Percentiles rank a stretch among this genome's conserved stretches.
These are phyloP conservation scores for Pulveroboletus sp. DNA, from an alignment of 768 basidiomycete genomes.

Conservation along the genomic window DNA sequence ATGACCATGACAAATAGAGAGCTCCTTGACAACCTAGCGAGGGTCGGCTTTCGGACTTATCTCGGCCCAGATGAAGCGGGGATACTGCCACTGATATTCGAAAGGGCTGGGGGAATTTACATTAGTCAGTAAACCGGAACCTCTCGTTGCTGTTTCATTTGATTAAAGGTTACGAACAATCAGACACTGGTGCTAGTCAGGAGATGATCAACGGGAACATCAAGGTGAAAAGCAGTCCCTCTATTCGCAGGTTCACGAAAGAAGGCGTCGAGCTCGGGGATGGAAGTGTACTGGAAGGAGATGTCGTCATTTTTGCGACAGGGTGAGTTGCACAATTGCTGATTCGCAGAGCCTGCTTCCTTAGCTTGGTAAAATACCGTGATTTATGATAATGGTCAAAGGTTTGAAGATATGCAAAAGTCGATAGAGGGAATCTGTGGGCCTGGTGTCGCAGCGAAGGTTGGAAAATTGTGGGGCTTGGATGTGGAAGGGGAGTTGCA, in stretches of 20 bases:
- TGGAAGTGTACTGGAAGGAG: conserved; percentile 22
- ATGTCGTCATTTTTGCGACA: conserved; percentile 32
- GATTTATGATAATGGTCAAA: conserved; percentile 16
- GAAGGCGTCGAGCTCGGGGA: conserved; percentile 28
- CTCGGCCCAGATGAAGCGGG: conserved; percentile 38
- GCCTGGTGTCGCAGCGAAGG: conserved; percentile 37
- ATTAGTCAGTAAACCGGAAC: conserved; percentile 26
- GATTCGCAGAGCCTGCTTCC: not conserved
- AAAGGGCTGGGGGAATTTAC: conserved; percentile 36
- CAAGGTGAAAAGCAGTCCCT: conserved; percentile 42
- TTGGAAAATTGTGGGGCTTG: conserved; percentile 60
- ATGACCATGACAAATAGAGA: conserved; percentile 23
- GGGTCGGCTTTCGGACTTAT: conserved; percentile 35
- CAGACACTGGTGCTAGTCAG: conserved; percentile 38
- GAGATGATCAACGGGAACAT: conserved; percentile 47
- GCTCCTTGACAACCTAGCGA: conserved; percentile 35
- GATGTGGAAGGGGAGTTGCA: conserved; percentile 60
- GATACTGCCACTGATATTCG: conserved; percentile 26
- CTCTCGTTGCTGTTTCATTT: not conserved
- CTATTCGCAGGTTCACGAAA: conserved; percentile 26
- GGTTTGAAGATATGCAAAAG: conserved; percentile 41
- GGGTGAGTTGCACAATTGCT: conserved; percentile 19
- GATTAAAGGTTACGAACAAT: not conserved
- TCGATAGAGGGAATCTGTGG: conserved; percentile 44
- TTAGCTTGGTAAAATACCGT: not conserved